Evolutionary conservation across 331 rosid genomes (phyloP).

Genomic region (Cydonia oblonga): DNA sequence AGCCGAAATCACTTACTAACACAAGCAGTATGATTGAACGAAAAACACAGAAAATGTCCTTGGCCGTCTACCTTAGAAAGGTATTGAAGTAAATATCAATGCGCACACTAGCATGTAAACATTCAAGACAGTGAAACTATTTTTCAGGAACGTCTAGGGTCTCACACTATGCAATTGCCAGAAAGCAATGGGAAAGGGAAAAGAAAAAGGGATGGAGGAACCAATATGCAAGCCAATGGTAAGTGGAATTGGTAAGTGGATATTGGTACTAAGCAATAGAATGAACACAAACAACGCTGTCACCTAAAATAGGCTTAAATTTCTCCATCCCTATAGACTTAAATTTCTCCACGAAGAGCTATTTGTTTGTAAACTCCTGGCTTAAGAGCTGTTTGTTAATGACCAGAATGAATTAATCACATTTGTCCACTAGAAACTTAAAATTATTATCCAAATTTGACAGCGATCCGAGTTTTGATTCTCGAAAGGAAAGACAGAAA

Average conservation of each 20-base stretch:
- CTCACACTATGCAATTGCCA: constrained; percentile 19
- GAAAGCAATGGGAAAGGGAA: constrained; percentile 11
- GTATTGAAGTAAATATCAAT: background rate
- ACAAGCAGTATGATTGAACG: background rate
- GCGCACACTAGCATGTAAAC: background rate
- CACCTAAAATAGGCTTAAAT: background rate
- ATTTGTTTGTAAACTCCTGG: too few species aligned
- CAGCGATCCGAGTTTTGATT: background rate
- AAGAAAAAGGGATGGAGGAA: constrained; percentile 3
- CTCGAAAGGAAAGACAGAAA: background rate
- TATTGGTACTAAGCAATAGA: background rate
- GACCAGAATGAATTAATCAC: background rate
- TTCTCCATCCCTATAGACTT: background rate
- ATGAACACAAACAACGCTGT: background rate
- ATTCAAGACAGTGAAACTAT: background rate
- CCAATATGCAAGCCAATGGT: constrained; percentile 45
- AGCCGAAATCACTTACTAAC: background rate
- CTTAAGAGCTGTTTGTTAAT: background rate
- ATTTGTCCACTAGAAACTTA: background rate
- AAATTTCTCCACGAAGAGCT: too few species aligned
- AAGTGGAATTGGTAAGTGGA: background rate
- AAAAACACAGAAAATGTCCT: background rate
- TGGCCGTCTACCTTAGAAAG: background rate
- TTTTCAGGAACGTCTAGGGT: background rate
- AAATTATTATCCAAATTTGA: background rate